These are phyloP conservation scores for Brettanomyces nanus DNA, from an alignment of 805 yeast species.

Conservation along the genomic window DNA sequence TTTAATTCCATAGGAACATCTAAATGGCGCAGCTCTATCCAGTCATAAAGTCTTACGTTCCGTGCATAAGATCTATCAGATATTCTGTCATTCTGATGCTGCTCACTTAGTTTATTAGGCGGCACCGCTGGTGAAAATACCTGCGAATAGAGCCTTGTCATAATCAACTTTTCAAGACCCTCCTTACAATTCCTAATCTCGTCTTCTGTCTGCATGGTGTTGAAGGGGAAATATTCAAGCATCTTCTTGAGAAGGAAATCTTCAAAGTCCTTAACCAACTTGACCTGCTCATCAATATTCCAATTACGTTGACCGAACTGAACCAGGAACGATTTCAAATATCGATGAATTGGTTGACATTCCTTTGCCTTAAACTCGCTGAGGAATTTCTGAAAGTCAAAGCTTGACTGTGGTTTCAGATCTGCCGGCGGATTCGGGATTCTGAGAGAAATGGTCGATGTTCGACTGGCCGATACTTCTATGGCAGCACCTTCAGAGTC, in stretches of 20 bases:
- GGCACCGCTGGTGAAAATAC: conserved; percentile 68
- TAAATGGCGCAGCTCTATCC: conserved; percentile 68
- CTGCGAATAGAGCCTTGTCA: conserved; percentile 73
- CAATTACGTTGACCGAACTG: conserved; percentile 68
- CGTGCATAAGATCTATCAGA: conserved; percentile 56
- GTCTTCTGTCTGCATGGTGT: conserved; percentile 42
- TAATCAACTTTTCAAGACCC: conserved; percentile 86
- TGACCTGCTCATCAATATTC: conserved; percentile 70
- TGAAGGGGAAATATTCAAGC: conserved; percentile 62
- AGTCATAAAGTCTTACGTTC: conserved; percentile 26
- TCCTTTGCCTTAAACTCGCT: conserved; percentile 58
- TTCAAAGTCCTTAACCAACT: conserved; percentile 71
- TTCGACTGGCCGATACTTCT: too few species aligned
- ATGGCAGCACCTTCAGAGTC: too few species aligned
- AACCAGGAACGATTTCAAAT: conserved; percentile 72
- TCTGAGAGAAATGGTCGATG: conserved; percentile 1
- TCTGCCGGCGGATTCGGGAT: conserved; percentile 24
- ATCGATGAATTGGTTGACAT: conserved; percentile 86
- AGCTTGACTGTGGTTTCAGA: conserved; percentile 30
- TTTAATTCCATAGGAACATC: conserved; percentile 55
- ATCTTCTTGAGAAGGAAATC: conserved; percentile 60
- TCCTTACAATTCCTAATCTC: conserved; percentile 70
- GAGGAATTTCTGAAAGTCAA: conserved; percentile 80
- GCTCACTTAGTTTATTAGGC: conserved; percentile 35
- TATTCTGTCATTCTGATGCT: conserved; percentile 54